Conservation (phyloP, 2,329 filamentous ascomycete genomes). For the Fusarium citri region DNA sequence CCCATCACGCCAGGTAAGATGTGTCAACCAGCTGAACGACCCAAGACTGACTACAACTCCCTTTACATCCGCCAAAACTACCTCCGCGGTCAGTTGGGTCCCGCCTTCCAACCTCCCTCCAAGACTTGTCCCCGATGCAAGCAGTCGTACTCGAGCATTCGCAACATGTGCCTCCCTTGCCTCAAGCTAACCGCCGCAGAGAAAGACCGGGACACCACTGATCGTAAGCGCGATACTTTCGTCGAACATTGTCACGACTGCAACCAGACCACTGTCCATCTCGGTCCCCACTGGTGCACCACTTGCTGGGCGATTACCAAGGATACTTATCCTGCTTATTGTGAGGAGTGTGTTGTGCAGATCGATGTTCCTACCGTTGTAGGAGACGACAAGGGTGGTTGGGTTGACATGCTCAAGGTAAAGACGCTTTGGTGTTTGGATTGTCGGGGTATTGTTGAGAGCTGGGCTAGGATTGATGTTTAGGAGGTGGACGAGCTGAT, state of each 20-base stretch:
- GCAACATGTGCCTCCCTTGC: conserved; percentile 18
- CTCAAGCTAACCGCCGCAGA: not conserved
- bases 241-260: conserved; percentile 14
- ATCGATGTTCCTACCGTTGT: conserved; percentile 21
- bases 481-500: not conserved
- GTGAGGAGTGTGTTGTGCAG: conserved; percentile 17
- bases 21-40: not conserved
- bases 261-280: conserved; percentile 24
- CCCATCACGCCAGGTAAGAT: not conserved
- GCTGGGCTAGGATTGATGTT: conserved; percentile 10
- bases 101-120: not conserved
- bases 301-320: conserved; percentile 5
- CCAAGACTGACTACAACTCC: not conserved
- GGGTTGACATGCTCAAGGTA: conserved; percentile 32
- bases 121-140: conserved; percentile 23
- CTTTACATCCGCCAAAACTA: conserved; percentile 11
- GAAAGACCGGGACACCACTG: not conserved
- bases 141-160: not conserved
- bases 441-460: conserved; percentile 27
- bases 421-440: conserved; percentile 36
- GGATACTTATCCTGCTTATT: conserved; percentile 13
- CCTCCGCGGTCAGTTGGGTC: conserved; percentile 22
- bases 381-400: conserved; percentile 14
- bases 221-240: conserved; percentile 2
- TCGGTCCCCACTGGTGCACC: conserved; percentile 38